Percentiles rank a stretch among this genome's conserved stretches.
Conservation (phyloP, 352 stramenopile species). For the Phytopythium mirpurense region DNA sequence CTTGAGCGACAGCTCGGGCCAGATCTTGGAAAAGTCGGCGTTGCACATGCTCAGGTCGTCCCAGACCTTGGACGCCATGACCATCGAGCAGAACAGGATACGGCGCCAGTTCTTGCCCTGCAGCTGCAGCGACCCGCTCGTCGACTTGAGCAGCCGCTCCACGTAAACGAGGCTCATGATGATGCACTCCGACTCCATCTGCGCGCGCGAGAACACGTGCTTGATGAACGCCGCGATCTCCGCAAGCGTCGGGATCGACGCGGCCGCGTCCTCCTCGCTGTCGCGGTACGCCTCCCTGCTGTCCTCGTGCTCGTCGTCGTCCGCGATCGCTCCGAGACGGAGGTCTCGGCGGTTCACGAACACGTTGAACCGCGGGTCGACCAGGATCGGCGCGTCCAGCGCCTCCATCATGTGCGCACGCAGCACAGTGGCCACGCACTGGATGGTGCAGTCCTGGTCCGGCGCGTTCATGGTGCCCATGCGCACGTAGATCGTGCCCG, state of each 20-base stretch:
- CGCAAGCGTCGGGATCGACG: constrained; percentile 77
- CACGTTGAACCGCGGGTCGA: constrained; percentile 58
- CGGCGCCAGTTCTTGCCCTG: constrained; percentile 90
- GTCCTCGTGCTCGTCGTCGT: constrained; percentile 9
- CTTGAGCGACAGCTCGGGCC: constrained; percentile 85
- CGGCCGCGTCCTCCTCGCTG: constrained; percentile 15
- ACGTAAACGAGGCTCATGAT: constrained; percentile 98
- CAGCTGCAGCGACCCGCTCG: constrained; percentile 73
- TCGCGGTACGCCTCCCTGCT: constrained; percentile 3
- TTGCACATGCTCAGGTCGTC: constrained; percentile 98
- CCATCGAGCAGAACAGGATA: constrained; percentile 95
- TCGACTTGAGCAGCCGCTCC: constrained; percentile 93
- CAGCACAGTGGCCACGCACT: constrained; percentile 94
- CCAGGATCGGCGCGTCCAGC: constrained; percentile 37
- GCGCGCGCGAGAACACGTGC: constrained; percentile 87
- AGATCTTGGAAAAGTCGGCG: constrained; percentile 94
- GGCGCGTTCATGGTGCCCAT: constrained; percentile 94
- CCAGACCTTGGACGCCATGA: constrained; percentile 97
- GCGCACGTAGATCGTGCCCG: constrained; percentile 90
- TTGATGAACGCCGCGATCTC: constrained; percentile 92
- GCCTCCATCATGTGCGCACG: constrained; percentile 94
- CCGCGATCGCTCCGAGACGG: constrained; percentile 19
- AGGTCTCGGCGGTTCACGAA: constrained; percentile 59
- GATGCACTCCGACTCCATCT: constrained; percentile 96
- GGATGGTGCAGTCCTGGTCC: constrained; percentile 94